Conservation (phyloP, 2,329 filamentous ascomycete genomes). For the Fusarium buxicola region DNA sequence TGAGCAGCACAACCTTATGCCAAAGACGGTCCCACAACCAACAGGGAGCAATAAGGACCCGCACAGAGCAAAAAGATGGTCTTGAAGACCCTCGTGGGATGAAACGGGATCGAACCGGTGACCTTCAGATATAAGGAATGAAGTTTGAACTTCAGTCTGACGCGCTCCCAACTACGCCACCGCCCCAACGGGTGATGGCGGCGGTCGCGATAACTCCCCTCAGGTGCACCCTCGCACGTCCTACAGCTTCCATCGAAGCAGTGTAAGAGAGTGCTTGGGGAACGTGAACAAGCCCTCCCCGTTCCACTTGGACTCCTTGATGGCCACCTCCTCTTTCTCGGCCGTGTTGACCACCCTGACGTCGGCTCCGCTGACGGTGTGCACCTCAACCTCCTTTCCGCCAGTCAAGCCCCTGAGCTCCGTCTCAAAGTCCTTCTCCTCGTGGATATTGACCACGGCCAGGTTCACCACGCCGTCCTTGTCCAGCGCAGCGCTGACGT, state of each 20-base stretch:
- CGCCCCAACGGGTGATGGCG: background rate
- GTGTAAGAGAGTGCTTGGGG: constrained; percentile 75
- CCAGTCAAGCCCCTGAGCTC: constrained; percentile 63
- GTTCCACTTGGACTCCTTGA: constrained; percentile 65
- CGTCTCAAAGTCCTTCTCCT: constrained; percentile 68
- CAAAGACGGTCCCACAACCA: background rate
- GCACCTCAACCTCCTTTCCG: constrained; percentile 66
- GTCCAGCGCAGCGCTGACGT: constrained; percentile 71
- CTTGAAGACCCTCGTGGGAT: background rate
- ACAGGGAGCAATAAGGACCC: background rate
- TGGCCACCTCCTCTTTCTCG: constrained; percentile 69
- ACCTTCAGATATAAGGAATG: constrained; percentile 4
- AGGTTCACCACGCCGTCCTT: constrained; percentile 71
- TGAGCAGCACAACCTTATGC: background rate
- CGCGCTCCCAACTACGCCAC: constrained; percentile 8
- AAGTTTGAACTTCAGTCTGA: constrained; percentile 5
- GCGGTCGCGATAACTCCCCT: background rate
- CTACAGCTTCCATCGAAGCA: constrained; percentile 69
- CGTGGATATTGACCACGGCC: constrained; percentile 79
- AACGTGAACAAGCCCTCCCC: constrained; percentile 72
- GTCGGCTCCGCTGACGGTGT: constrained; percentile 61
- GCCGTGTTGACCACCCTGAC: constrained; percentile 72
- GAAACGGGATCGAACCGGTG: constrained; percentile 9
- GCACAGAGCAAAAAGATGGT: constrained; percentile 1
- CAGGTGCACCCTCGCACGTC: background rate